A percentile compares a stretch with the other conserved stretches of the same genome.
phyloP scores from a whole-genome alignment of 768 basidiomycete species.

The Suillus brevipes region DNA sequence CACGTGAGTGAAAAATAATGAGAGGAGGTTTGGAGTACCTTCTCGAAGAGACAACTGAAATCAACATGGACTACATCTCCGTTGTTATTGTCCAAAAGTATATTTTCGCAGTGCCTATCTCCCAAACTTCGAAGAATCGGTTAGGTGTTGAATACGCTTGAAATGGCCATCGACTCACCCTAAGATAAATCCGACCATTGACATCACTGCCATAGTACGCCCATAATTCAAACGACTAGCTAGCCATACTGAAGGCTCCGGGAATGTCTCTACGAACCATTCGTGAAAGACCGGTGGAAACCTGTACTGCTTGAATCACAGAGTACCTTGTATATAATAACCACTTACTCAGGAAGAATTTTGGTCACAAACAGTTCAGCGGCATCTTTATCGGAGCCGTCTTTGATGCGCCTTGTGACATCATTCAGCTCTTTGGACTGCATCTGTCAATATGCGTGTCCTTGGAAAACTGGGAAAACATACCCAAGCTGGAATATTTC shows the following conservation, averaged over 20 bases:
- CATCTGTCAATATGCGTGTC: not conserved
- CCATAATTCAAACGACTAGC: conserved; percentile 83
- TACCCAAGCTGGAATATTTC: conserved; percentile 50
- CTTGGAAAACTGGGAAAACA: conserved; percentile 17
- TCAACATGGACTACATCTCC: conserved; percentile 97
- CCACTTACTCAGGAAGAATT: conserved; percentile 57
- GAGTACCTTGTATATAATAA: not conserved
- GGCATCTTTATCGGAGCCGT: conserved; percentile 47
- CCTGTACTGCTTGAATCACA: conserved; percentile 34
- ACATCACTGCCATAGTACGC: conserved; percentile 94
- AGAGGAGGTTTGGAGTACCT: conserved; percentile 45
- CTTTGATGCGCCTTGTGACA: conserved; percentile 52
- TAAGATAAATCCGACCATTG: conserved; percentile 96
- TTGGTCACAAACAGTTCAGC: conserved; percentile 51
- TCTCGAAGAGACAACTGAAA: conserved; percentile 97
- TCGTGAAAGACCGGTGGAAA: conserved; percentile 90
- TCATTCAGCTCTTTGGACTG: conserved; percentile 50
- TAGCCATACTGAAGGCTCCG: conserved; percentile 95
- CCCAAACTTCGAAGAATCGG: conserved; percentile 64
- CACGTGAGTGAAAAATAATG: not conserved
- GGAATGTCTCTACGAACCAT: conserved; percentile 97
- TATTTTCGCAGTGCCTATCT: conserved; percentile 96
- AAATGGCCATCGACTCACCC: conserved; percentile 52
- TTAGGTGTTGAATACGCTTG: not conserved
- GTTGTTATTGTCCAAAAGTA: conserved; percentile 82